A percentile compares a stretch with the other conserved stretches of the same genome.
These are phyloP conservation scores for Umbelopsis vinacea DNA, from an alignment of 192 early-diverging fungal genomes.

Conservation along the genomic window DNA sequence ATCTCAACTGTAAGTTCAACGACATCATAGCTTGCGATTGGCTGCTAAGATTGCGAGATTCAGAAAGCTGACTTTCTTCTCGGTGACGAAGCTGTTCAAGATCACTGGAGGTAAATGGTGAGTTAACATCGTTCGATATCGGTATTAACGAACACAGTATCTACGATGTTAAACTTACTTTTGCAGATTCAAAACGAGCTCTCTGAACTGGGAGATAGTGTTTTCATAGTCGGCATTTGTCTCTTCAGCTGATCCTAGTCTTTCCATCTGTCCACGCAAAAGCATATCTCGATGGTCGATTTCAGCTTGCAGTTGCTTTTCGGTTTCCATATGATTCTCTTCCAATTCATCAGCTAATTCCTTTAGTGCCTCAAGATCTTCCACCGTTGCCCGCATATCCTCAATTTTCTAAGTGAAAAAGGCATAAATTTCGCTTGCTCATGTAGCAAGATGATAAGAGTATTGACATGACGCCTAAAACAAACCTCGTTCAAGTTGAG, in stretches of 20 bases:
- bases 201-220: conserved; percentile 85
- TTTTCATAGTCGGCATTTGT: conserved; percentile 85
- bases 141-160: background rate
- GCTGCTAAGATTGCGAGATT: conserved; percentile 59
- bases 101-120: conserved; percentile 48
- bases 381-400: conserved; percentile 75
- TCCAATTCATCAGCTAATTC: conserved; percentile 93
- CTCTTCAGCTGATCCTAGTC: conserved; percentile 73
- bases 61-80: conserved; percentile 62
- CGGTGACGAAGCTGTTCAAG: conserved; percentile 72
- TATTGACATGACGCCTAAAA: too few species aligned
- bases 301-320: conserved; percentile 84
- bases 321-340: conserved; percentile 88
- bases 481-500: conserved; percentile 68
- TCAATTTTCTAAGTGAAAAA: conserved; percentile 62
- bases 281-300: conserved; percentile 76
- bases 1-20: conserved; percentile 81
- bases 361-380: conserved; percentile 89
- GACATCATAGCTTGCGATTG: conserved; percentile 82
- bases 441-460: background rate
- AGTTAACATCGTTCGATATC: conserved; percentile 25
- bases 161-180: conserved; percentile 40
- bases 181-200: conserved; percentile 77
- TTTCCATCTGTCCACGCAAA: conserved; percentile 61
- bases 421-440: background rate